These are phyloP conservation scores for Aurinia saxatilis DNA, from an alignment of 345 rosid species.

Conservation along the genomic window DNA sequence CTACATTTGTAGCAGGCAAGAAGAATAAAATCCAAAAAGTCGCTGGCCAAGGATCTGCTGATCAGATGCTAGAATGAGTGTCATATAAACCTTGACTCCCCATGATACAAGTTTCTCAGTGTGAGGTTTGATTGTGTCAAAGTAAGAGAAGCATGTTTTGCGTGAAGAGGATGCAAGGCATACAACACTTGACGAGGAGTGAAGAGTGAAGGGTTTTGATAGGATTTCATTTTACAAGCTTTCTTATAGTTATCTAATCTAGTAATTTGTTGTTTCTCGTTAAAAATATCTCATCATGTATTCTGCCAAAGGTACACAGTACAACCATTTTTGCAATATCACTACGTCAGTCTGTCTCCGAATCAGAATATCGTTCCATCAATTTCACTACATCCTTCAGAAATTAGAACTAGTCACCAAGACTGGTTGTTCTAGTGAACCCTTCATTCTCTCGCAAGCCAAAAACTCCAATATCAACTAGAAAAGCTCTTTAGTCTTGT, in stretches of 20 bases:
- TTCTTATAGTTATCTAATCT: not conserved
- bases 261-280: not conserved
- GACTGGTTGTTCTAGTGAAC: too few species aligned
- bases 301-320: too few species aligned
- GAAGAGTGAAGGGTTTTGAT: not conserved
- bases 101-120: not conserved
- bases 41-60: slow-evolving; percentile 14
- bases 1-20: slow-evolving; percentile 17
- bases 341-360: too few species aligned
- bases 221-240: not conserved
- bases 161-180: not conserved
- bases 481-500: too few species aligned
- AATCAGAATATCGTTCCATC: too few species aligned
- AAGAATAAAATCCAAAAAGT: slow-evolving; percentile 22
- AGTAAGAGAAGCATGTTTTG: not conserved
- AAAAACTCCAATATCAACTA: too few species aligned
- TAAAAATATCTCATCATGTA: slow-evolving; percentile 11
- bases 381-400: too few species aligned
- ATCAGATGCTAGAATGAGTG: slow-evolving; percentile 28
- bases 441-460: too few species aligned
- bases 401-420: too few species aligned
- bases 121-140: not conserved
- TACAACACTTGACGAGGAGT: too few species aligned
- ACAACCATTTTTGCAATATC: too few species aligned
- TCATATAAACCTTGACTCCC: not conserved